A percentile compares a stretch with the other conserved stretches of the same genome.
phyloP scores from a whole-genome alignment of 805 yeast species.

The Metschnikowia picachoensis region DNA sequence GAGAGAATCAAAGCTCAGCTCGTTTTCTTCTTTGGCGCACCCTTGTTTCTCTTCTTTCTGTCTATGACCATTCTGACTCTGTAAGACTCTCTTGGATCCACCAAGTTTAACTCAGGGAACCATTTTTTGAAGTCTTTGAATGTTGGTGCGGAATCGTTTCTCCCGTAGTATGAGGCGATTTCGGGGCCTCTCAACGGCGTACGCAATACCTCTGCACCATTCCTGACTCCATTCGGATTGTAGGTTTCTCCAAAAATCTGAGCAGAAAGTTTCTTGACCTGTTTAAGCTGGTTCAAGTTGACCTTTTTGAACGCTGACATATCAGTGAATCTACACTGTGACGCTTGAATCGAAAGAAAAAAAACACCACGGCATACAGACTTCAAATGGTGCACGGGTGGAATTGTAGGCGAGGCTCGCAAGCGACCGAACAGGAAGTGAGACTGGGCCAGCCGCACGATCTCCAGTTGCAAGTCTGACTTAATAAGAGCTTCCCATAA shows the following conservation, averaged over 20 bases:
- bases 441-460: too few species aligned
- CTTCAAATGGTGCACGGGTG: too few species aligned
- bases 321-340: neutral
- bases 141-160: constrained; percentile 60
- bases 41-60: constrained; percentile 82
- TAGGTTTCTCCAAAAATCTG: constrained; percentile 65
- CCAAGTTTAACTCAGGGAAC: constrained; percentile 49
- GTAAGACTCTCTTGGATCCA: constrained; percentile 66
- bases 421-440: too few species aligned
- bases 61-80: constrained; percentile 59
- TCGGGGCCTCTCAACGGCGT: constrained; percentile 70
- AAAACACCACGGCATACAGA: too few species aligned
- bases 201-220: constrained; percentile 68
- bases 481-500: too few species aligned
- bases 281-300: constrained; percentile 48
- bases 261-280: constrained; percentile 58
- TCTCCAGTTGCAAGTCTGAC: too few species aligned
- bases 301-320: constrained; percentile 23
- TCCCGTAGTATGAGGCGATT: constrained; percentile 68
- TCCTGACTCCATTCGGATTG: constrained; percentile 63
- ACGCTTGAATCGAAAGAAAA: too few species aligned
- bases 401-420: too few species aligned
- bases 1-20: constrained; percentile 9
- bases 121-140: constrained; percentile 55
- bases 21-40: constrained; percentile 73